Percentiles rank a stretch among this genome's conserved stretches.
Conservation (phyloP, 1,284 basidiomycete species). For the Garcileccinum viscosum region DNA sequence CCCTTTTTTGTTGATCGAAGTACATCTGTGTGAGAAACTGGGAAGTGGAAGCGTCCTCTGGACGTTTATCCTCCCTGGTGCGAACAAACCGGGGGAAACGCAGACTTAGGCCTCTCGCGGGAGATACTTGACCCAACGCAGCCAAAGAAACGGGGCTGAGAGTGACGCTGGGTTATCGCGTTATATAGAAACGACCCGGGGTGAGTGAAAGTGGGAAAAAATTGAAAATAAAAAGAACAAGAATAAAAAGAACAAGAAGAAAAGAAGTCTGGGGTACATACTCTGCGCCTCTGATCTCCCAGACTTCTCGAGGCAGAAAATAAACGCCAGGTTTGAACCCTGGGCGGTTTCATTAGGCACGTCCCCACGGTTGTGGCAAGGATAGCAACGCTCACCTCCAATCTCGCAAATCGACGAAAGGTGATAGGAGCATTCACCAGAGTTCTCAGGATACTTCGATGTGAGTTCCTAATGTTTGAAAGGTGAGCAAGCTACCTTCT, state of each 20-base stretch:
- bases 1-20: constrained; percentile 62
- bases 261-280: constrained; percentile 43
- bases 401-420: constrained; percentile 72
- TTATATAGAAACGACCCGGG: background rate
- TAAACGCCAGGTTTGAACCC: constrained; percentile 83
- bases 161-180: constrained; percentile 65
- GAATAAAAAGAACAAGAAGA: background rate
- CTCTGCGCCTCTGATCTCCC: constrained; percentile 94
- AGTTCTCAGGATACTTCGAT: constrained; percentile 69
- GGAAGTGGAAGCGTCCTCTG: constrained; percentile 81
- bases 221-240: background rate
- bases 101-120: constrained; percentile 76
- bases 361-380: background rate
- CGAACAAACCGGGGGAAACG: constrained; percentile 91
- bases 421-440: constrained; percentile 67
- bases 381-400: constrained; percentile 55
- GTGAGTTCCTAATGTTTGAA: constrained; percentile 52
- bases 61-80: constrained; percentile 80
- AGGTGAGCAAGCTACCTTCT: background rate
- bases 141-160: constrained; percentile 89
- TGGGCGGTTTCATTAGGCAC: constrained; percentile 29
- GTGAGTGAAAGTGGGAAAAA: background rate
- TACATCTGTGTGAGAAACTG: constrained; percentile 77
- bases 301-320: constrained; percentile 86
- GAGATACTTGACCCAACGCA: constrained; percentile 72